Evolutionary conservation across 768 basidiomycete genomes (phyloP).

Genomic region (Tephrocybe sp.): DNA sequence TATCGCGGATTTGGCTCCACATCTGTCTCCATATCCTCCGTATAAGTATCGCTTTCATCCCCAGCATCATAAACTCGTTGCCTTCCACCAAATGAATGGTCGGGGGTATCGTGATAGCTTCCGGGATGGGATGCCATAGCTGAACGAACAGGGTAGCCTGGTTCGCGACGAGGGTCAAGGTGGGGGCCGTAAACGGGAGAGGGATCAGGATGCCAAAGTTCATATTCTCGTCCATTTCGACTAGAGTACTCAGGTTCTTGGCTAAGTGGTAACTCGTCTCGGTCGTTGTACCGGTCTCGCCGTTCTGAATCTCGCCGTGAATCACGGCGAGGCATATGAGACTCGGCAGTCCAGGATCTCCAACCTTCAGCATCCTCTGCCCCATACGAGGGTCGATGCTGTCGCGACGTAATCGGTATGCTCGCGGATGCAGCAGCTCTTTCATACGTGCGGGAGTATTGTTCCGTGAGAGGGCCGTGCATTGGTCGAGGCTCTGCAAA

Average conservation of each 20-base stretch:
- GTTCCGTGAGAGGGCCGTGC: conserved; percentile 9
- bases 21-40: conserved; percentile 18
- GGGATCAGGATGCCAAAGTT: conserved; percentile 7
- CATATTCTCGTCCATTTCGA: conserved; percentile 11
- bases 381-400: conserved; percentile 12
- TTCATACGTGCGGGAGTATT: conserved; percentile 15
- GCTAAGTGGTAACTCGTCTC: conserved; percentile 8
- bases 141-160: conserved; percentile 10
- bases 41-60: conserved; percentile 20
- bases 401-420: conserved; percentile 17
- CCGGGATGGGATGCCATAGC: conserved; percentile 18
- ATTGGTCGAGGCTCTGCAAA: conserved; percentile 11
- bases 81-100: conserved; percentile 22
- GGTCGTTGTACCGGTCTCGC: conserved; percentile 10
- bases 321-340: conserved; percentile 9
- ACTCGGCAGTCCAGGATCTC: conserved; percentile 16
- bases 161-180: conserved; percentile 16
- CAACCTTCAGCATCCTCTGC: conserved; percentile 16
- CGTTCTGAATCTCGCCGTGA: conserved; percentile 13
- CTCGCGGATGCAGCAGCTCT: conserved; percentile 14
- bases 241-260: conserved; percentile 13
- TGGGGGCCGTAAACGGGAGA: conserved; percentile 11
- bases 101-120: conserved; percentile 14
- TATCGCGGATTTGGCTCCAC: conserved; percentile 4
- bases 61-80: conserved; percentile 11